Conservation (phyloP, 2,329 filamentous ascomycete species). For the Alternaria sp. region DNA sequence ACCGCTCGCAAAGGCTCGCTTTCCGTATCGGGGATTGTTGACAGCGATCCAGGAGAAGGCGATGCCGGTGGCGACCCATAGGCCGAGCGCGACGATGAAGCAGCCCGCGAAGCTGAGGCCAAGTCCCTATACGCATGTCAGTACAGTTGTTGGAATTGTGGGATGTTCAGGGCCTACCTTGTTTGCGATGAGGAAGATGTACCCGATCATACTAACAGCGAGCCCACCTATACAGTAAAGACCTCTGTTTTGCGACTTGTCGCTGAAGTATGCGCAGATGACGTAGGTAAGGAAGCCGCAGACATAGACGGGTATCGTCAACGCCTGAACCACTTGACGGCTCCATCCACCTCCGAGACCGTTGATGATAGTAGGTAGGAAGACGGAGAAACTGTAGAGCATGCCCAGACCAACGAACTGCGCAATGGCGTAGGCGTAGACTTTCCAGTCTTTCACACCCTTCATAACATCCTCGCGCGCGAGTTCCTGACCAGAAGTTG, state of each 20-base stretch:
- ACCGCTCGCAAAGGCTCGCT: slow-evolving; percentile 36
- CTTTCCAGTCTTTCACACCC: slow-evolving; percentile 51
- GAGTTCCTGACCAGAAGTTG: slow-evolving; percentile 53
- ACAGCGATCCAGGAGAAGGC: slow-evolving; percentile 37
- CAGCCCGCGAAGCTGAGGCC: slow-evolving; percentile 32
- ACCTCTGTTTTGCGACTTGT: slow-evolving; percentile 34
- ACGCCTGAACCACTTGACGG: slow-evolving; percentile 32
- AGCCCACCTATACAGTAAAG: slow-evolving; percentile 34
- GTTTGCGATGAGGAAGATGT: slow-evolving; percentile 50
- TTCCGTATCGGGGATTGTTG: slow-evolving; percentile 42
- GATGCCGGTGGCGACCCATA: slow-evolving; percentile 33
- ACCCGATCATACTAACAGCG: slow-evolving; percentile 55
- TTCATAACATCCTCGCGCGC: slow-evolving; percentile 56
- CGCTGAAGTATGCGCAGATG: slow-evolving; percentile 29
- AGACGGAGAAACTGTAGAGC: slow-evolving; percentile 36
- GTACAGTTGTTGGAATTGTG: background rate
- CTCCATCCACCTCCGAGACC: slow-evolving; percentile 34
- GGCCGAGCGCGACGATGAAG: slow-evolving; percentile 39
- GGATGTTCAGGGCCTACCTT: background rate
- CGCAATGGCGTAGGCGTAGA: slow-evolving; percentile 51
- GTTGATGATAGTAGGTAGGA: slow-evolving; percentile 41
- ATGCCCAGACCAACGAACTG: slow-evolving; percentile 47
- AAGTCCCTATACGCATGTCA: slow-evolving; percentile 3
- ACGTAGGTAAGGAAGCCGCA: slow-evolving; percentile 33
- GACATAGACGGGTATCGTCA: slow-evolving; percentile 43